A percentile compares a stretch with the other conserved stretches of the same genome.
These are phyloP conservation scores for Astrephomene gubernaculifera DNA, from an alignment of 139 green algal genomes.

Conservation along the genomic window DNA sequence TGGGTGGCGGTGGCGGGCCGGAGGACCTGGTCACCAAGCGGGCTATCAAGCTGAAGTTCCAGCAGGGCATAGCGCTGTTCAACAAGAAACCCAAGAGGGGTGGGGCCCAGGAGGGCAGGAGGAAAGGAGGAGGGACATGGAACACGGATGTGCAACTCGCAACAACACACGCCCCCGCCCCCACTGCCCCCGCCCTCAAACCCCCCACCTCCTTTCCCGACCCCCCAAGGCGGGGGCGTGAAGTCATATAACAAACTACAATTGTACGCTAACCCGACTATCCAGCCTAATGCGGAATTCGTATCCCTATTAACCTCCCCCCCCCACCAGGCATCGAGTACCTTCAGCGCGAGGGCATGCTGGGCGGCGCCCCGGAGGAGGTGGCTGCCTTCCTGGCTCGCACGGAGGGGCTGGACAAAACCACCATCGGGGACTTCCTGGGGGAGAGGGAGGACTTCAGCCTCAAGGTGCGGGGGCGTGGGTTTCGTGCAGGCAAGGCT, in stretches of 20 bases:
- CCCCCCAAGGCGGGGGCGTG: no score
- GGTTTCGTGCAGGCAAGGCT: no score
- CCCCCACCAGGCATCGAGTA: slow-evolving; percentile 49
- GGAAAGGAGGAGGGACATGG: no score
- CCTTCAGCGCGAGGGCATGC: slow-evolving; percentile 83
- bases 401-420: slow-evolving; percentile 91
- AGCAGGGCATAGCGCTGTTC: slow-evolving; percentile 93
- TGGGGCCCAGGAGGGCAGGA: not conserved
- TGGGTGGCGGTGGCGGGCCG: not conserved
- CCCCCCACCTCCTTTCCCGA: no score
- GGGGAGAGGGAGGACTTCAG: slow-evolving; percentile 92
- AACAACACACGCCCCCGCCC: no score
- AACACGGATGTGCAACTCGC: no score
- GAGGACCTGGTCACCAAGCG: slow-evolving; percentile 58
- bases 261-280: no score
- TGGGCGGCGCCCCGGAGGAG: slow-evolving; percentile 75
- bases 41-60: slow-evolving; percentile 72
- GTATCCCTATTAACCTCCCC: no score
- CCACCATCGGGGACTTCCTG: slow-evolving; percentile 96
- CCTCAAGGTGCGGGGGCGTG: slow-evolving; percentile 74
- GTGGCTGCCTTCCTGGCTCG: slow-evolving; percentile 79
- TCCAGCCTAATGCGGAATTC: no score
- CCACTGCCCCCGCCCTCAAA: no score
- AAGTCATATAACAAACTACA: no score
- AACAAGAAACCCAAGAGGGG: slow-evolving; percentile 98